A percentile compares a stretch with the other conserved stretches of the same genome.
These are phyloP conservation scores for Sporothrix euskadiensis DNA, from an alignment of 2,329 filamentous ascomycete species.

Conservation along the genomic window DNA sequence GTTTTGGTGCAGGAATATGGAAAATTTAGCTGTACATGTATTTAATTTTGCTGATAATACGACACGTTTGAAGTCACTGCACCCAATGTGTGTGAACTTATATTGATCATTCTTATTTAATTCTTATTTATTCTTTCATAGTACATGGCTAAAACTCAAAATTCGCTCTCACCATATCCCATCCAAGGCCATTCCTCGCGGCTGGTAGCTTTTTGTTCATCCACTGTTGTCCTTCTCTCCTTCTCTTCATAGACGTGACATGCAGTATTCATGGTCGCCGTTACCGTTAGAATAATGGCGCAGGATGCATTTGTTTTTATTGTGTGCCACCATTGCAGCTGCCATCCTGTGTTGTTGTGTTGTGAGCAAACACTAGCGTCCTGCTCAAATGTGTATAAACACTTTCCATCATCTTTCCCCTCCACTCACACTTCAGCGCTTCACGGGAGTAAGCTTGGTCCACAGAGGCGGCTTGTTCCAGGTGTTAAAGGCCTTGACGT, in stretches of 20 bases:
- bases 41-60: neutral
- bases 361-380: neutral
- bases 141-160: neutral
- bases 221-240: neutral
- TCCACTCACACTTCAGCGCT: constrained; percentile 23
- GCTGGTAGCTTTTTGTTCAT: neutral
- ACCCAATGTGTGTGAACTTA: neutral
- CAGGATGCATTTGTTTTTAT: neutral
- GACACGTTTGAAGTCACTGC: neutral
- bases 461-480: constrained; percentile 44
- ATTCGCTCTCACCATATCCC: neutral
- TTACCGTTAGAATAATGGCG: neutral
- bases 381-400: neutral
- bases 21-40: neutral
- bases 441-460: constrained; percentile 35
- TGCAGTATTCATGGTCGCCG: neutral
- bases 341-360: neutral
- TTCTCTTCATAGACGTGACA: neutral
- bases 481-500: constrained; percentile 41
- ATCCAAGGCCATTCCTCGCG: neutral
- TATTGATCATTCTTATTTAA: neutral
- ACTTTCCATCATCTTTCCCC: neutral
- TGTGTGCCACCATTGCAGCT: neutral
- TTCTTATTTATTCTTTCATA: neutral
- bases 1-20: neutral